Evolutionary conservation across 2,329 filamentous ascomycete species (phyloP).

Genomic region (Fusarium bulbicola): DNA sequence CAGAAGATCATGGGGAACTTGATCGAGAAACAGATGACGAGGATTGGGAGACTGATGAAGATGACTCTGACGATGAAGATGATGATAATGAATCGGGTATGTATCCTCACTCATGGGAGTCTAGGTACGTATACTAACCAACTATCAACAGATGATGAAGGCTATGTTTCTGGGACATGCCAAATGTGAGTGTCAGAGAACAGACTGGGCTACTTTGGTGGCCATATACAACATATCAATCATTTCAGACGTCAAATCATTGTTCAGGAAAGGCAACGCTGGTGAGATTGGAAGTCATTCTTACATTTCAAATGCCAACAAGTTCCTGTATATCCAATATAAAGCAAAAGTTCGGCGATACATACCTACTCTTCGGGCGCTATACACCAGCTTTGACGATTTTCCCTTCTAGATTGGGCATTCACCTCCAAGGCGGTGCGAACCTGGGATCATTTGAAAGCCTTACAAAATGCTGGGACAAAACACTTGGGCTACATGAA

Average conservation of each 20-base stretch:
- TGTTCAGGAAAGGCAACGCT: fast-evolving
- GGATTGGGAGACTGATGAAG: not conserved
- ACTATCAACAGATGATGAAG: not conserved
- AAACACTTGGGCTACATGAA: not conserved
- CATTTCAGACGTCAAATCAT: not conserved
- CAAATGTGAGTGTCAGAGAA: fast-evolving
- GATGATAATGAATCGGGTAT: not conserved
- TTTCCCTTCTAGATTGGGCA: not conserved
- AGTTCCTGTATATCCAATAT: not conserved
- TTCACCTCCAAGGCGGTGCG: too few relatives aligned
- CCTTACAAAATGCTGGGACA: too few relatives aligned
- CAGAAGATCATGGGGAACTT: not conserved
- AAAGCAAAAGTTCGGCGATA: not conserved
- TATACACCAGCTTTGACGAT: not conserved
- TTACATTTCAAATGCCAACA: fast-evolving
- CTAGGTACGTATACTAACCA: not conserved
- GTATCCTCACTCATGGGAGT: too few relatives aligned
- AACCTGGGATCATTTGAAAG: not conserved
- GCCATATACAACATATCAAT: not conserved
- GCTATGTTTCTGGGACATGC: not conserved
- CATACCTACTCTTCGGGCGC: not conserved
- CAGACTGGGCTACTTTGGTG: too few relatives aligned
- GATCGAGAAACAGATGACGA: not conserved
- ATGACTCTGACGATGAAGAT: not conserved
- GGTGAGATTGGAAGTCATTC: too few relatives aligned